Conservation (phyloP, 352 stramenopile genomes). For the Globisporangium nodosum region DNA sequence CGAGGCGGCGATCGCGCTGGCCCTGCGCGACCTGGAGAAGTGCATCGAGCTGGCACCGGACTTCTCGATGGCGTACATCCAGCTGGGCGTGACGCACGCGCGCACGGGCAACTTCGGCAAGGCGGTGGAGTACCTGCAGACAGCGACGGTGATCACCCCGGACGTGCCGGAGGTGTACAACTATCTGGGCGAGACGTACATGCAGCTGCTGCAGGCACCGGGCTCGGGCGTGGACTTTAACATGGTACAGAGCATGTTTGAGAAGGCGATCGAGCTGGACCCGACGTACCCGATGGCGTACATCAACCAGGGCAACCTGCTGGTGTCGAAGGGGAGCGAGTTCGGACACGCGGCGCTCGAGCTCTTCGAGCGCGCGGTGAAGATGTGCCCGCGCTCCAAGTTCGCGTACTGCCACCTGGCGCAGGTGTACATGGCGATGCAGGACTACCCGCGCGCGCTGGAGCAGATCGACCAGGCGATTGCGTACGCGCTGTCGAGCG, state of each 20-base stretch:
- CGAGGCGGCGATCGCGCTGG: slow-evolving; percentile 45
- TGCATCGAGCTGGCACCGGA: slow-evolving; percentile 65
- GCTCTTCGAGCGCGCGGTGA: slow-evolving; percentile 73
- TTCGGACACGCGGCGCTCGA: slow-evolving; percentile 62
- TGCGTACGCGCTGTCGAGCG: slow-evolving; percentile 59
- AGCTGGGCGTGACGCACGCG: slow-evolving; percentile 70
- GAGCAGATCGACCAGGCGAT: slow-evolving; percentile 80
- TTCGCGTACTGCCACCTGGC: slow-evolving; percentile 79
- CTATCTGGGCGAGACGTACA: slow-evolving; percentile 84
- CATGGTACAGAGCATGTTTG: slow-evolving; percentile 69
- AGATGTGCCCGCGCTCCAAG: slow-evolving; percentile 77
- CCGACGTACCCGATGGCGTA: slow-evolving; percentile 82
- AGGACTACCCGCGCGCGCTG: slow-evolving; percentile 71
- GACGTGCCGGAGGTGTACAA: slow-evolving; percentile 83
- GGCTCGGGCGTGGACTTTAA: slow-evolving; percentile 44
- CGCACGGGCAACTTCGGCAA: slow-evolving; percentile 69
- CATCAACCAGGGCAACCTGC: slow-evolving; percentile 80
- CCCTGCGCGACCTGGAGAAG: slow-evolving; percentile 60
- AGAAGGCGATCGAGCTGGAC: slow-evolving; percentile 76
- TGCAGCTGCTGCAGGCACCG: slow-evolving; percentile 70
- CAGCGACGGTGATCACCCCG: slow-evolving; percentile 56
- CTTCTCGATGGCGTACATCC: slow-evolving; percentile 82
- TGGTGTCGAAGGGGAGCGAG: slow-evolving; percentile 71
- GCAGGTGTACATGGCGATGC: slow-evolving; percentile 85
- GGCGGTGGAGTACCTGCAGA: slow-evolving; percentile 61